A percentile compares a stretch with the other conserved stretches of the same genome.
These are phyloP conservation scores for Paecilomyces formosus DNA, from an alignment of 2,329 filamentous ascomycete genomes.

Conservation along the genomic window DNA sequence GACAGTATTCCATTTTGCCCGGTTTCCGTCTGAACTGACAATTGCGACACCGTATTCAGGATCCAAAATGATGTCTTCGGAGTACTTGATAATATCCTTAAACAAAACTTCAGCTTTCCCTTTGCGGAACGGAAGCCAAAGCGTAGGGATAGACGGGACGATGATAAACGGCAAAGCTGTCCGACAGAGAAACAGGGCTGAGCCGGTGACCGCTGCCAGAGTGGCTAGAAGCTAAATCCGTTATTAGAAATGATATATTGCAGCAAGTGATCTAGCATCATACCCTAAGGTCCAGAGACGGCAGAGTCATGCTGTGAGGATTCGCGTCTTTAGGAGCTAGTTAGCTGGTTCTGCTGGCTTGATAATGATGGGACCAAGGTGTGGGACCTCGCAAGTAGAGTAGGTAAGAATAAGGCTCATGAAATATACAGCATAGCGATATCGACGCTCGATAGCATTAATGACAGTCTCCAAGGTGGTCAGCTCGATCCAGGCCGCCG, in stretches of 20 bases:
- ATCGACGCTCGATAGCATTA: background rate
- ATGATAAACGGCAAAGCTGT: slow-evolving; percentile 5
- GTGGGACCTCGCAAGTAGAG: background rate
- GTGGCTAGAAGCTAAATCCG: slow-evolving; percentile 2
- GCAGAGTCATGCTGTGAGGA: background rate
- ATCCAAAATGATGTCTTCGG: slow-evolving; percentile 9
- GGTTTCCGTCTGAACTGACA: slow-evolving; percentile 7
- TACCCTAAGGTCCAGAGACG: background rate
- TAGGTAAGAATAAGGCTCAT: background rate
- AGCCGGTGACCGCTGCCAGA: slow-evolving; percentile 1
- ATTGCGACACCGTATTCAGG: slow-evolving; percentile 9
- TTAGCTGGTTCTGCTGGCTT: background rate
- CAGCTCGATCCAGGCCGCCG: background rate
- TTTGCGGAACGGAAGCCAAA: slow-evolving; percentile 9
- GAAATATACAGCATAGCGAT: background rate
- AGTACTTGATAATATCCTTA: slow-evolving; percentile 7
- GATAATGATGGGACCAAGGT: background rate
- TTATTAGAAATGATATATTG: background rate
- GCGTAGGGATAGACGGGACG: slow-evolving; percentile 7
- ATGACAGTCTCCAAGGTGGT: background rate
- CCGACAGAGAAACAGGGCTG: slow-evolving; percentile 4
- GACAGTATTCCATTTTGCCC: slow-evolving; percentile 9
- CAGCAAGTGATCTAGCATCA: background rate
- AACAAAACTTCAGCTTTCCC: slow-evolving; percentile 9
- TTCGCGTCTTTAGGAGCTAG: background rate